Evolutionary conservation across 192 early-diverging fungal species (phyloP), one percentile per base, ranked within the genome.

Genomic region (Coemansia sp.): DNA sequence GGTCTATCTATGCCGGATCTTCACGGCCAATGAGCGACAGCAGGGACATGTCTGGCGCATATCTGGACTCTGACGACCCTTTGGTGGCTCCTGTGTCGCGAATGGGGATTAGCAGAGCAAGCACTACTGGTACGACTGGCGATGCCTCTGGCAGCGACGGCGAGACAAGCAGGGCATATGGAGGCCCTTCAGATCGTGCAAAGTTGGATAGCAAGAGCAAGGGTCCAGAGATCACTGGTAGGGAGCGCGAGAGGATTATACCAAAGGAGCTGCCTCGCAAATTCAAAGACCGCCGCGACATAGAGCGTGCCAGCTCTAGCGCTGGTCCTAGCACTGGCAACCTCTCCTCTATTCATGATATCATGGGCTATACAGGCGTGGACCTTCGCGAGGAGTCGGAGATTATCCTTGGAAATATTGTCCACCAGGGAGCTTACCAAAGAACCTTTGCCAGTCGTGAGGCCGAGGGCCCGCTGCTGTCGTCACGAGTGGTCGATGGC

Each of bases 291-390:
- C 38, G 53, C 31, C 79, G 73, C 63, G 69, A 71, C n/a, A 60
- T 65, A 46, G 76, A 78, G 37, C 76, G 76, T 7, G 34, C 51
- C 1, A 24, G 60, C n/a, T 57, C 67, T 18, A 46, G 46, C 9
- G 55, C 56, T 58, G 56, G 56, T 1, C 33, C 56, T 58, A 36
- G 59, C 24, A 31, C 66, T 59, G 67, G 64, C 42, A 67, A 67
- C 51, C 40, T 62, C 46, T 76, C 72, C 31, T 59, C 60, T 3
- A 60, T 92, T 2, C 86, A 87, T n/a, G 91, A 93, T 65, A 89
- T 93, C 16, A 90, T 93, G 77, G 86, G 87, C 7, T 93, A 90
- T 71, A 85, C 89, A 7, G 91, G 90, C 13, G 86, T 93, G 23
- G 90, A 93, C 73, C 82, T 93, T 23, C 85, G 85, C 46, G 90